Base-by-base conservation (phyloP, 305 asterid genomes). In the Solanum hybrid region DNA sequence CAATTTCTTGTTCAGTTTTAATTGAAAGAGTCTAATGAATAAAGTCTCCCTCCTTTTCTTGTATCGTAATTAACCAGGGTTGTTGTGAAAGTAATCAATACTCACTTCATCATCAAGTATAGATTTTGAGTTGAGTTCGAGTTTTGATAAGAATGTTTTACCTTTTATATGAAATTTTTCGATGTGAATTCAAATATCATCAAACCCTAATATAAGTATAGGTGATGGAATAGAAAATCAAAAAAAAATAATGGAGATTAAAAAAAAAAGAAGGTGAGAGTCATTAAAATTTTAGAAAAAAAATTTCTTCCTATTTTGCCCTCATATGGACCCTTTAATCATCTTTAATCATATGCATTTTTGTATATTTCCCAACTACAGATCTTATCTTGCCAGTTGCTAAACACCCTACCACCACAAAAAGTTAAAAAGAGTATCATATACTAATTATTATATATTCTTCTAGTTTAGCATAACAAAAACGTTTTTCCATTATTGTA, bases 81-180 rank as follows among this genome's bases (percentile, higher is more conserved):
- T 20, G 11, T 61, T 3, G 24, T 18, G 57, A 57, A 3, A 57
- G 69, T 18, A 57, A 57, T 57, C 26, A 61, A 61, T 61, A 20
- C 71, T 61, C 11, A 61, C 5, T 61, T 61, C 10, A 61, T 61
- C 11, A 8, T 61, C 2, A 20, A 20, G 26, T 61, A 61, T 20
- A 61, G 2, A 20, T 61, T 61, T 61, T 22, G 26, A 61, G 26
- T 20, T 4, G 11, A 20, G 11, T 61, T 3, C 0, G 26, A 20
- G 2, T 3, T 10, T 0, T 61, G 5, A 61, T 20, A n/a, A 10
- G 2, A 26, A 6, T 71, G 0, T 0, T 26, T 2, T 71, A 5
- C 4, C 2, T 26, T 26, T 11, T 11, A 26, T 26, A 6, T 26
- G 20, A 26, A 26, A 6, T 6, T 74, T 74, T 74, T 5, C 6